These are phyloP conservation scores for Cryptococcus sp. DNA, from an alignment of 1,284 basidiomycete species.

Conservation along the genomic window DNA sequence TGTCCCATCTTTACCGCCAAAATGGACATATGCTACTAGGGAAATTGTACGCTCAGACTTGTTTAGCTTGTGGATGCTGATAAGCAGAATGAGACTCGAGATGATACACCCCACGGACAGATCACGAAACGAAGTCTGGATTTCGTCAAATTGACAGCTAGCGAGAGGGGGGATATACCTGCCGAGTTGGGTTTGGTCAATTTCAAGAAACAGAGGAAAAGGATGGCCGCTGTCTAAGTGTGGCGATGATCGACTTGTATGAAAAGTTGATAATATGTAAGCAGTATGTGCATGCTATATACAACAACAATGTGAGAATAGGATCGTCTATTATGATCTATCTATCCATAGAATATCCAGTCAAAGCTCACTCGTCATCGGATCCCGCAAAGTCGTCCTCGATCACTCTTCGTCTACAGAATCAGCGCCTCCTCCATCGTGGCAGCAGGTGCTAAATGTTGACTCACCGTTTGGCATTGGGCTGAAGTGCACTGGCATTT, in stretches of 20 bases:
- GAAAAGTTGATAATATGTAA: background rate
- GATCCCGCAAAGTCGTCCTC: slow-evolving; percentile 33
- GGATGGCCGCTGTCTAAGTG: slow-evolving; percentile 10
- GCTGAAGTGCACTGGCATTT: slow-evolving; percentile 30
- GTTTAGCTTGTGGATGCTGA: background rate
- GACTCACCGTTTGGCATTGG: slow-evolving; percentile 34
- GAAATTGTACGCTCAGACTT: background rate
- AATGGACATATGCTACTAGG: slow-evolving; percentile 33
- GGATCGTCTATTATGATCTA: background rate
- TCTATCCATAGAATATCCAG: background rate
- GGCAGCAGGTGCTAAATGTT: background rate
- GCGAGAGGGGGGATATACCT: slow-evolving; percentile 40
- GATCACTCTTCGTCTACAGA: slow-evolving; percentile 24
- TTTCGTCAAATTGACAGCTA: slow-evolving; percentile 43
- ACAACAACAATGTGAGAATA: background rate
- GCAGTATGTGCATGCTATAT: background rate
- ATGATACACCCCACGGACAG: background rate
- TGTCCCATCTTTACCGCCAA: slow-evolving; percentile 29
- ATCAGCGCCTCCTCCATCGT: background rate
- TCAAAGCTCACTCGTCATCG: slow-evolving; percentile 13
- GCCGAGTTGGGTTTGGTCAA: slow-evolving; percentile 44
- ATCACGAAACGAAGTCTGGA: slow-evolving; percentile 20
- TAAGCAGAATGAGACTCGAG: background rate
- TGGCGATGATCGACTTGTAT: background rate
- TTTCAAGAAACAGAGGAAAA: slow-evolving; percentile 19